Evolutionary conservation across 169 alveolate genomes (phyloP).

Genomic region (Eimeria brunetti): DNA sequence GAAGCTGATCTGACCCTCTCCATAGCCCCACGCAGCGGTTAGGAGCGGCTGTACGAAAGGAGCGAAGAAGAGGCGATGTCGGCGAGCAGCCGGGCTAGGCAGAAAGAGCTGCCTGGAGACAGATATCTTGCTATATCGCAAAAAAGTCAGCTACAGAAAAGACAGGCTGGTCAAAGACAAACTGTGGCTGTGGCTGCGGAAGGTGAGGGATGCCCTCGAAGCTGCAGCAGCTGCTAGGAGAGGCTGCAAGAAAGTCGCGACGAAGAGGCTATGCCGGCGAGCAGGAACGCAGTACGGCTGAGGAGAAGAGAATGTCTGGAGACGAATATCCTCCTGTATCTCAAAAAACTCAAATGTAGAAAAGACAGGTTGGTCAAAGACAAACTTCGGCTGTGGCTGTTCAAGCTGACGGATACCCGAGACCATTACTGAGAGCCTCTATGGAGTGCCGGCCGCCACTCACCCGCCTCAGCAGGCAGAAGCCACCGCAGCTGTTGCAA

Average conservation of each 20-base stretch:
- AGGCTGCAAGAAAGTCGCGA: neutral
- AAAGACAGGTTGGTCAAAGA: neutral
- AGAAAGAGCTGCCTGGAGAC: neutral
- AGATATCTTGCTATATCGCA: neutral
- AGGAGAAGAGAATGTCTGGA: neutral
- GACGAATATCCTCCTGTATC: neutral
- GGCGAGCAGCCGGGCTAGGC: neutral
- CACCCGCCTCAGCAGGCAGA: neutral
- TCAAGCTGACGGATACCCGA: neutral
- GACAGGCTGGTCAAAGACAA: neutral
- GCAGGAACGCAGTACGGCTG: too few species aligned
- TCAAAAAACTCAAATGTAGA: neutral
- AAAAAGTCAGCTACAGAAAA: neutral
- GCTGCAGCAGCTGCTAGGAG: neutral
- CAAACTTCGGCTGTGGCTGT: constrained; percentile 20
- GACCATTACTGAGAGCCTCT: neutral
- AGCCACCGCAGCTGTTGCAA: neutral
- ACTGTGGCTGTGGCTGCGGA: constrained; percentile 19
- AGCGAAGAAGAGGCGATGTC: neutral
- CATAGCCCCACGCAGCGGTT: neutral
- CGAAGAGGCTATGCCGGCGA: too few species aligned
- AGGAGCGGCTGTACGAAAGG: neutral
- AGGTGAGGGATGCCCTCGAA: neutral
- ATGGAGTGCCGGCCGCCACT: neutral
- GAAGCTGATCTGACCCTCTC: neutral